Evolutionary conservation across 2,329 filamentous ascomycete species (phyloP), one percentile per base, ranked within the genome.

Genomic region (Talaromyces rugulosus): DNA sequence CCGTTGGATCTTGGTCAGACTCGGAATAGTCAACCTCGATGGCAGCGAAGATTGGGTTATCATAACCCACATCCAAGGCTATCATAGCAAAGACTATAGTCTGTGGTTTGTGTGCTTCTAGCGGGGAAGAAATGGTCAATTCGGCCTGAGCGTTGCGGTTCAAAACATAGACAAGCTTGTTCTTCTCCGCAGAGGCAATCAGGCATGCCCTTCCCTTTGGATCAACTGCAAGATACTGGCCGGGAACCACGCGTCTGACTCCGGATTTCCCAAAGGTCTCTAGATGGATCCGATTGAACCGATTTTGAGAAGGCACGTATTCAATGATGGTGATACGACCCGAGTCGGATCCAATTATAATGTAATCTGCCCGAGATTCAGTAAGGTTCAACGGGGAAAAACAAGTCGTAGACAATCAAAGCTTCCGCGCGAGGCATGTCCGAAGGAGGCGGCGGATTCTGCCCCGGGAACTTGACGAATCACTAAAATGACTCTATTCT

Each of bases 191-290:
- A 5, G 93, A 94, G 9, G 95, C 92, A 64, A 98, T 91, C 73
- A 99, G 84, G 73, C 94, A 96, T 60, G 96, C 96, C 80, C 95
- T 87, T 61, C 95, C 95, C 77, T 96, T 96, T 31, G 95, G 95
- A 72, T 99, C 95, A 58, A 92, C 91, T 6, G 94, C 95, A 31
- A 99, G 85, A 72, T 97, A 99, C 76, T 99, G 92, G 64, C 96
- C 95, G 2, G 96, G 95, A 52, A 99, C 87, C 42, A 98, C 94
- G 70, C 95, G 88, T 62, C 96, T 88, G 59, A 98, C 86, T 42
- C 95, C 96, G 7, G 95, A 98, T 78, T 99, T 99, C 68, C 95
- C 95, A 75, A 96, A 99, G 0, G 96, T 99, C 80, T 99, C 96
- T 61, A 97, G 85, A 72, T 98, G 95, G 66, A 98, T 85, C 54